These are phyloP conservation scores for Termitomyces heimii DNA, from an alignment of 768 basidiomycete species.

Conservation along the genomic window DNA sequence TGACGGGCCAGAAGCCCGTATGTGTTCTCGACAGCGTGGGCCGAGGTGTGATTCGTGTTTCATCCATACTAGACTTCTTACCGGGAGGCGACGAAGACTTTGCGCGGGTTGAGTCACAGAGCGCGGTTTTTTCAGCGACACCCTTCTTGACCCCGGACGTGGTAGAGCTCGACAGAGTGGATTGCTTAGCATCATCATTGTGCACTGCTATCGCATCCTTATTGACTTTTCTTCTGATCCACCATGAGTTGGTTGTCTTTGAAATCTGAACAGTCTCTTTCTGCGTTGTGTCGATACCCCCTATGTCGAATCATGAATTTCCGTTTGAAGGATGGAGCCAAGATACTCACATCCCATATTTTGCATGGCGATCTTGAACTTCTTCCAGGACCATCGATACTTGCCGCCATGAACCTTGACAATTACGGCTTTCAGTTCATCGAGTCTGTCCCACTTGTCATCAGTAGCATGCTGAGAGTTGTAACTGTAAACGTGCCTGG, in stretches of 20 bases:
- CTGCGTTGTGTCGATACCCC: conserved; percentile 57
- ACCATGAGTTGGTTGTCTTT: conserved; percentile 15
- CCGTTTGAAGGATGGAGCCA: not conserved
- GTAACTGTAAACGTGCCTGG: conserved; percentile 30
- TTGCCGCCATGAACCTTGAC: conserved; percentile 69
- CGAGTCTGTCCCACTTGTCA: conserved; percentile 30
- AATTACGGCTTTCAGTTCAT: conserved; percentile 70
- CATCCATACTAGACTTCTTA: conserved; percentile 3
- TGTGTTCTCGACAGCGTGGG: conserved; percentile 10
- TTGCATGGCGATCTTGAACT: conserved; percentile 69
- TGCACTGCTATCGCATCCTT: conserved; percentile 18
- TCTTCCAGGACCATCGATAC: conserved; percentile 83
- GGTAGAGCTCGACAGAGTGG: conserved; percentile 9
- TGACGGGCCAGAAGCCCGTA: conserved; percentile 19
- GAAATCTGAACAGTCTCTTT: conserved; percentile 42
- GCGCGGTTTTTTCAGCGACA: not conserved
- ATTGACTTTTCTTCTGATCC: conserved; percentile 37
- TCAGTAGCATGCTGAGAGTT: not conserved
- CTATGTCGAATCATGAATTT: conserved; percentile 25
- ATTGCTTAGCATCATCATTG: conserved; percentile 6
- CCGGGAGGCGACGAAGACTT: conserved; percentile 1
- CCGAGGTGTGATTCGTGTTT: conserved; percentile 4
- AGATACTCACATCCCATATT: conserved; percentile 72
- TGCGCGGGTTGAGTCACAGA: conserved; percentile 3
- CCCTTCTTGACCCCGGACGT: conserved; percentile 7